phyloP scores from a whole-genome alignment of 306 rosid species.

The Spatholobus suberectus region DNA sequence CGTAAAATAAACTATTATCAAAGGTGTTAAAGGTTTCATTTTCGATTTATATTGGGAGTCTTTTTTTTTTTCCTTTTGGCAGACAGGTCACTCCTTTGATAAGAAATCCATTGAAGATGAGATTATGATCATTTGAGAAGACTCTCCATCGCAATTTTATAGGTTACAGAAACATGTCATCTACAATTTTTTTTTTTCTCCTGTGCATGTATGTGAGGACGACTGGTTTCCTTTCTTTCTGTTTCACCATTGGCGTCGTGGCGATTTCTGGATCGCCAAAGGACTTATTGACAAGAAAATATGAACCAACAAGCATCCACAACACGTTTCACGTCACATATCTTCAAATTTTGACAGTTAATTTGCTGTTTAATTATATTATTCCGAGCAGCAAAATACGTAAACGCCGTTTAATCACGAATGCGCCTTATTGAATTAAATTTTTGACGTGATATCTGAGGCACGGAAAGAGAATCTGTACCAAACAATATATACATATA shows the following conservation, averaged over 20 bases:
- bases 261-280: not conserved
- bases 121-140: not conserved
- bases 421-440: too few relatives aligned
- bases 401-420: not conserved
- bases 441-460: too few relatives aligned
- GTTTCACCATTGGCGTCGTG: not conserved
- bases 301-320: not conserved
- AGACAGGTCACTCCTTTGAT: not conserved
- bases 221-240: slow-evolving; percentile 10
- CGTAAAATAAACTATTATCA: too few relatives aligned
- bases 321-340: not conserved
- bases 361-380: too few relatives aligned
- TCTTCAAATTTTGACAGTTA: not conserved
- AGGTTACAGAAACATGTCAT: slow-evolving; percentile 14
- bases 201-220: not conserved
- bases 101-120: not conserved
- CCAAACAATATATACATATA: too few relatives aligned
- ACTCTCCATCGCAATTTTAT: not conserved
- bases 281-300: slow-evolving; percentile 4
- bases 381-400: not conserved
- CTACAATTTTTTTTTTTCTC: not conserved
- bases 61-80: not conserved
- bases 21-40: too few relatives aligned
- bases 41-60: too few relatives aligned
- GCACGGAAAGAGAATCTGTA: too few relatives aligned